Percentiles rank a stretch among this genome's conserved stretches.
phyloP scores from a whole-genome alignment of 352 stramenopile genomes.

The Phytophthora agathidicida region DNA sequence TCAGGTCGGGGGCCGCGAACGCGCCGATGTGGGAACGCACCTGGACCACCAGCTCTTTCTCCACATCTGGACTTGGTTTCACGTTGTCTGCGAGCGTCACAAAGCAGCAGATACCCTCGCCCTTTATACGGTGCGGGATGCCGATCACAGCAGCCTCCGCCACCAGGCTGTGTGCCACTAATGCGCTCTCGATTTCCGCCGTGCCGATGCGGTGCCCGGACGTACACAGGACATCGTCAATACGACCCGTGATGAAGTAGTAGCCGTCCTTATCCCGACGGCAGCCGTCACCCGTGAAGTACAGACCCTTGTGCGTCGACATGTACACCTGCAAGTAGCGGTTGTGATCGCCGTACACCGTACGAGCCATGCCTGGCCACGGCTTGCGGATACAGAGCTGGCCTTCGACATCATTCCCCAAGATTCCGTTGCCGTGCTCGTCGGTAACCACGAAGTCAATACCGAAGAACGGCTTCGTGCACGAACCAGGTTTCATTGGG shows the following conservation, averaged over 20 bases:
- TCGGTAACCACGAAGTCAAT: constrained; percentile 91
- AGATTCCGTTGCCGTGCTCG: constrained; percentile 87
- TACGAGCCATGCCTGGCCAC: constrained; percentile 97
- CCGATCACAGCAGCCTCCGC: constrained; percentile 95
- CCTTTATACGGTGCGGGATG: constrained; percentile 97
- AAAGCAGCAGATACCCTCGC: constrained; percentile 96
- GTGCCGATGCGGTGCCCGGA: constrained; percentile 92
- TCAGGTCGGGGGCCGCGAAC: constrained; percentile 96
- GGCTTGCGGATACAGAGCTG: constrained; percentile 94
- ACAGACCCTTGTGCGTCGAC: constrained; percentile 95
- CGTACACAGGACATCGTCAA: constrained; percentile 97
- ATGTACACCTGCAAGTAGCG: constrained; percentile 97
- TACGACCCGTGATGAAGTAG: constrained; percentile 98
- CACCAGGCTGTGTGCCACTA: constrained; percentile 92
- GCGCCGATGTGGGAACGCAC: constrained; percentile 94
- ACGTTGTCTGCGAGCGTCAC: constrained; percentile 89
- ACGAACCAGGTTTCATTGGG: constrained; percentile 91
- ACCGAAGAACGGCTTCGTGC: constrained; percentile 95
- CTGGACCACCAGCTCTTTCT: constrained; percentile 72
- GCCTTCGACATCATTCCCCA: constrained; percentile 87
- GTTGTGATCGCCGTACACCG: constrained; percentile 93
- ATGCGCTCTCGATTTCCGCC: constrained; percentile 86
- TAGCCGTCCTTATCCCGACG: constrained; percentile 94
- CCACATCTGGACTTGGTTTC: constrained; percentile 51
- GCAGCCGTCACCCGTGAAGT: constrained; percentile 95